phyloP scores from a whole-genome alignment of 2,329 filamentous ascomycete species.

The Gaeumannomyces tritici region DNA sequence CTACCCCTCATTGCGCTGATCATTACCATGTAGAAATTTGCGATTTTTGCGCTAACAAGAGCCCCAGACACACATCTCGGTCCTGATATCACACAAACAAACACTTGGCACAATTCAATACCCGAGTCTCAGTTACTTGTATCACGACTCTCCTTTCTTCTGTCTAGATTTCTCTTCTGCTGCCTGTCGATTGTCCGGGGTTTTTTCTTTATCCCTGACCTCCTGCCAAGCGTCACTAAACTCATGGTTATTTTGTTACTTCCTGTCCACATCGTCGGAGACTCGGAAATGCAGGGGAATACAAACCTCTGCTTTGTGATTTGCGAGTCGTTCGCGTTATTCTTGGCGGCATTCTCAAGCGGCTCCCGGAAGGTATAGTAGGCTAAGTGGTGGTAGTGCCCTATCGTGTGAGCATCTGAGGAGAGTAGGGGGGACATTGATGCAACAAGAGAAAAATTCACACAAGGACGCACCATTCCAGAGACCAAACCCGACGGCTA shows the following conservation, averaged over 20 bases:
- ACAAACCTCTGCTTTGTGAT: background rate
- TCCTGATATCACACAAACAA: background rate
- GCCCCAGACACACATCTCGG: background rate
- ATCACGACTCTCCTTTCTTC: background rate
- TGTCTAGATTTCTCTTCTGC: background rate
- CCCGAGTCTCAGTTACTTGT: background rate
- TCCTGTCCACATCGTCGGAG: background rate
- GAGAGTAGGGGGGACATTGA: too few species aligned
- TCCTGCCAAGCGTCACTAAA: background rate
- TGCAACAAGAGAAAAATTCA: background rate
- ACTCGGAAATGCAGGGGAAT: background rate
- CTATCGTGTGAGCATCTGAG: background rate
- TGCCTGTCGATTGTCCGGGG: background rate
- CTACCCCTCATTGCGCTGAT: too few species aligned
- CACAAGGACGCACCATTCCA: constrained; percentile 17
- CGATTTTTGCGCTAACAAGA: background rate
- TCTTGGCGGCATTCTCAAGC: background rate
- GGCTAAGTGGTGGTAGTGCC: background rate
- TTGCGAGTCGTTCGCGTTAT: background rate
- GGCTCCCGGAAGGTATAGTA: background rate
- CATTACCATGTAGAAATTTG: background rate
- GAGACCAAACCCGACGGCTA: constrained; percentile 21
- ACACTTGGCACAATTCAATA: too few species aligned
- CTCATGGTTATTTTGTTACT: background rate
- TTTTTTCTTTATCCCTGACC: background rate